Percentiles rank a stretch among this genome's conserved stretches.
Conservation (phyloP, 805 yeast species). For the Pichia eremophila region DNA sequence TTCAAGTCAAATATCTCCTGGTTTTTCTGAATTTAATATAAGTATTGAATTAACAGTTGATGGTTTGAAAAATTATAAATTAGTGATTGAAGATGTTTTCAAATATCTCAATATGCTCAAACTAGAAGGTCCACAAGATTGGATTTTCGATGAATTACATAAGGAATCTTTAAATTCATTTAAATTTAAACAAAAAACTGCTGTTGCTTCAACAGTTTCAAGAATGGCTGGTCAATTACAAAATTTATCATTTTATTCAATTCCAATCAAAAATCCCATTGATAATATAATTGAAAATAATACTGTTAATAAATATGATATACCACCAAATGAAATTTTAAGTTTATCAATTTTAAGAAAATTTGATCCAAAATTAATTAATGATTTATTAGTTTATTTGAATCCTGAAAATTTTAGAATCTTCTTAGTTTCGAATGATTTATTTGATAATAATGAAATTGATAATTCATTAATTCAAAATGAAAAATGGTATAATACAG, state of each 20-base stretch:
- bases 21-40: constrained; percentile 57
- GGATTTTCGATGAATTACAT: constrained; percentile 72
- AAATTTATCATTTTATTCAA: constrained; percentile 16
- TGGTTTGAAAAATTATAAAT: constrained; percentile 59
- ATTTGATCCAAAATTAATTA: constrained; percentile 48
- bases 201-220: constrained; percentile 67
- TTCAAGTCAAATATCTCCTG: constrained; percentile 53
- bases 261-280: constrained; percentile 13
- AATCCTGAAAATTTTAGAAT: constrained; percentile 53
- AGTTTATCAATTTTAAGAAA: constrained; percentile 45
- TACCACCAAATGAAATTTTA: constrained; percentile 60
- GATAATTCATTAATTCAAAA: constrained; percentile 27
- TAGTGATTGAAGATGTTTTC: constrained; percentile 51
- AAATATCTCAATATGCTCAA: constrained; percentile 62
- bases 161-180: constrained; percentile 62
- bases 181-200: constrained; percentile 69
- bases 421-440: constrained; percentile 41
- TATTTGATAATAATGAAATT: constrained; percentile 33
- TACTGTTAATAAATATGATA: constrained; percentile 14
- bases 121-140: constrained; percentile 54
- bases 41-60: constrained; percentile 66
- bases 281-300: constrained; percentile 1
- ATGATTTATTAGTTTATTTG: constrained; percentile 39
- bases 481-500: constrained; percentile 91
- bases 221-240: constrained; percentile 23